Evolutionary conservation across 768 basidiomycete species (phyloP), one percentile per base, ranked within the genome.

Genomic region (Tulasnella sp.): DNA sequence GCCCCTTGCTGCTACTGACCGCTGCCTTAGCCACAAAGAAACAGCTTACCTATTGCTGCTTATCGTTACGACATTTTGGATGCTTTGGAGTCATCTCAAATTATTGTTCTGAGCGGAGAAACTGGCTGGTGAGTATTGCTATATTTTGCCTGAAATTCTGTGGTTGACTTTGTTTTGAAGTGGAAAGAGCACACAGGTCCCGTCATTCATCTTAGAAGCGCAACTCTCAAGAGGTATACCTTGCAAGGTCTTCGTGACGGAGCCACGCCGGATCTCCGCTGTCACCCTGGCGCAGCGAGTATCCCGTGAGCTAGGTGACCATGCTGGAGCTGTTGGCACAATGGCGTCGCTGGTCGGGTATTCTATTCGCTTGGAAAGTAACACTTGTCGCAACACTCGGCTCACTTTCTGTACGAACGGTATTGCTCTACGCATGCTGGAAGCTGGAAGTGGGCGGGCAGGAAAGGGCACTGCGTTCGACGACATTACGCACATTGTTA

Each of bases 151-250:
- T 25, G 70, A 71, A 66, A 75, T 72, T 12, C 10, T 38, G 12
- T 5, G 17, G 25, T n/a, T 44, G 11, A 49, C 62, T 63, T 66
- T 52, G 24, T 54, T 51, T 53, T 53, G 29, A 63, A 92, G 92
- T 66, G 94, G 94, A 8, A 99, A 99, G 73, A 96, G 92, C 1
- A 98, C 94, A 0, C 94, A 98, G 73, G 81, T 97, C 2, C 94
- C 94, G 2, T 78, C 85, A 0, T 98, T 92, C 72, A 85, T 98
- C 63, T 78, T 99, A 9, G 94, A 99, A 69, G 84, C 93, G 66
- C 81, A 86, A 54, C 78, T 97, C 21, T 79, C 84, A 3, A 78
- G 77, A 61, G 96, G 93, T 24, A 80, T 76, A 65, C 78, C 78
- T 55, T 94, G 91, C 75, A 94, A 85, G 70, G 87, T 99, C 65